Conservation (phyloP, 257 asterid genomes). For the Nicotiana knightiana region DNA sequence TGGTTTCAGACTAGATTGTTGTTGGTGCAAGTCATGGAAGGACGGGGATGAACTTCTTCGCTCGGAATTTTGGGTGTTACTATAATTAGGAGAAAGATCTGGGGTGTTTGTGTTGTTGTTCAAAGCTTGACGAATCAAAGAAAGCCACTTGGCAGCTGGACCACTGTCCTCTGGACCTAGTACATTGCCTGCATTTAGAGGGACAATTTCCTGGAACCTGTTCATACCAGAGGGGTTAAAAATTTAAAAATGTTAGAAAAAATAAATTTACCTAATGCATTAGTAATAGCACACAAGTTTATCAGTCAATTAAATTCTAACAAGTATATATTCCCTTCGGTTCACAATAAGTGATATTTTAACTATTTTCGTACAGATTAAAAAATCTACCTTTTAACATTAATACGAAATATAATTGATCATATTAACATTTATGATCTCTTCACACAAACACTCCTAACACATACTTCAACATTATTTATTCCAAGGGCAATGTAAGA, state of each 20-base stretch:
- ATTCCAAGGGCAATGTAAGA: too few species aligned
- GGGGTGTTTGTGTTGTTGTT: conserved; percentile 18
- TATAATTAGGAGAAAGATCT: background rate
- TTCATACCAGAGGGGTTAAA: background rate
- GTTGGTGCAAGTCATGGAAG: conserved; percentile 6
- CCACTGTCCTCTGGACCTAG: conserved; percentile 63
- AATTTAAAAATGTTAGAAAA: background rate
- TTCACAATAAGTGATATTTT: too few species aligned
- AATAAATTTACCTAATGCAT: background rate
- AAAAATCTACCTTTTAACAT: too few species aligned
- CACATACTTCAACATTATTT: too few species aligned
- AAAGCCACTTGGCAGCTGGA: conserved; percentile 73
- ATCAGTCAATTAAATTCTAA: background rate
- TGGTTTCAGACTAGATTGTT: conserved; percentile 14
- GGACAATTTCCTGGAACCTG: conserved; percentile 92
- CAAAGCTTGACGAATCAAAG: conserved; percentile 47
- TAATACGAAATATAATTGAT: too few species aligned
- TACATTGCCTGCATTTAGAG: conserved; percentile 78
- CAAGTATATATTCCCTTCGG: background rate
- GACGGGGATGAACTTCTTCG: conserved; percentile 18
- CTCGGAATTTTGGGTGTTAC: background rate
- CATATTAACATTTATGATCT: too few species aligned
- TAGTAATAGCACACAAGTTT: background rate
- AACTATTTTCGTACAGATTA: too few species aligned
- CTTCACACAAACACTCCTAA: too few species aligned